Evolutionary conservation across 768 basidiomycete species (phyloP).

Genomic region (Gyrodon lividus): DNA sequence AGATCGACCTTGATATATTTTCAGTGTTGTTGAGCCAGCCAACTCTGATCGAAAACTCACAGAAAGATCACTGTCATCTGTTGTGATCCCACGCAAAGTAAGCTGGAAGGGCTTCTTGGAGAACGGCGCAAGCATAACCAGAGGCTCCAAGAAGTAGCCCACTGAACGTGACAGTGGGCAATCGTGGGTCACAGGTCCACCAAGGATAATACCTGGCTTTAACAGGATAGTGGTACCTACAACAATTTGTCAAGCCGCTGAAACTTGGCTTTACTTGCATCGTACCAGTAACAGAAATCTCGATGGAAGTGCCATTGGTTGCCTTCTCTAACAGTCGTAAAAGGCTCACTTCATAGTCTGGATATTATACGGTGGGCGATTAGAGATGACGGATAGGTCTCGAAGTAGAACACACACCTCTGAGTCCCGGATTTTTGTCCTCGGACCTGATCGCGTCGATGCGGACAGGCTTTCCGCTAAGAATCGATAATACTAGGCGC

Average conservation of each 20-base stretch:
- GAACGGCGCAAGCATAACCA: conserved; percentile 90
- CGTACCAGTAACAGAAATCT: conserved; percentile 93
- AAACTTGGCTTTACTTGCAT: background rate
- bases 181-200: conserved; percentile 79
- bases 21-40: conserved; percentile 3
- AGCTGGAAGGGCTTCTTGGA: conserved; percentile 82
- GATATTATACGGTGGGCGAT: background rate
- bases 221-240: conserved; percentile 88
- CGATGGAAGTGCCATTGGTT: conserved; percentile 92
- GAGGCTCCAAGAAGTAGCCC: conserved; percentile 91
- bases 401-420: conserved; percentile 52
- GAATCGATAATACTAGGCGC: conserved; percentile 83
- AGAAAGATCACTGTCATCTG: conserved; percentile 89
- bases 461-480: conserved; percentile 81
- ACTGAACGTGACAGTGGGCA: conserved; percentile 87
- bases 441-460: conserved; percentile 88
- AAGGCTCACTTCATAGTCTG: conserved; percentile 92
- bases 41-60: conserved; percentile 43
- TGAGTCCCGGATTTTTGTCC: conserved; percentile 93
- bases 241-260: conserved; percentile 1
- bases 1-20: conserved; percentile 66
- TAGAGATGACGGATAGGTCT: background rate
- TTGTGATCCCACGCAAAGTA: conserved; percentile 87
- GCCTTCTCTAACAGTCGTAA: conserved; percentile 84
- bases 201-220: conserved; percentile 89